Evolutionary conservation across 345 rosid species (phyloP), one percentile per base, ranked within the genome.

Genomic region (Chamaenerion angustifolium): DNA sequence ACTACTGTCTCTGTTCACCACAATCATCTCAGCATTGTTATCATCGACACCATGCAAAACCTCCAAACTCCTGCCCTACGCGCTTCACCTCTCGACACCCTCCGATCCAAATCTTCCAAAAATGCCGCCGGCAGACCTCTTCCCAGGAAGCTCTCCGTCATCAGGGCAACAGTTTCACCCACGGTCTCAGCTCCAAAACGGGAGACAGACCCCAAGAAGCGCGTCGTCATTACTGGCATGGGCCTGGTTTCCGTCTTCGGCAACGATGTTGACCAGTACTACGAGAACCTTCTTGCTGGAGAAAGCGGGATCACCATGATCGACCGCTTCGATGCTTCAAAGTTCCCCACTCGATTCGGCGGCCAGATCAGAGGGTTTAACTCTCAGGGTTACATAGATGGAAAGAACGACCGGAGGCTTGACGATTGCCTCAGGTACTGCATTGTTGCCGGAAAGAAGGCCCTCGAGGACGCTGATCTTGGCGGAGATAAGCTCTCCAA

Each of bases 201-300:
- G 8, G 37, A 31, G 37, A 31, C 37, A 31, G 37, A 31, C 37
- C 37, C 37, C 37, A 31, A 86, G 52, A 81, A 92, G 43, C 73
- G 84, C 16, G 98, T 90, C 43, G 98, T 90, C 48, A 94, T 90
- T 62, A 90, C 98, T 17, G 98, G 98, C 49, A 79, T 86, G 98
- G 94, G 98, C 42, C 77, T 86, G 48, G 88, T 69, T 50, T 66
- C 92, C n/a, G 75, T 95, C 12, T 75, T 90, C 58, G 98, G 98
- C 47, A 84, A 86, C 67, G 98, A 90, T 19, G 74, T 64, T 7
- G 62, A 83, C 48, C 72, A 74, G 52, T 86, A 81, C 71, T 90
- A 90, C 62, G 68, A 79, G 51, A 90, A 90, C 71, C 69, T 90
- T 75, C 83, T 90, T 27, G 78, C 79, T 65, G 95, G 98, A 52